Percentiles rank a stretch among this genome's conserved stretches.
Conservation (phyloP, 495 filamentous ascomycete genomes). For the Poronia punctata region DNA sequence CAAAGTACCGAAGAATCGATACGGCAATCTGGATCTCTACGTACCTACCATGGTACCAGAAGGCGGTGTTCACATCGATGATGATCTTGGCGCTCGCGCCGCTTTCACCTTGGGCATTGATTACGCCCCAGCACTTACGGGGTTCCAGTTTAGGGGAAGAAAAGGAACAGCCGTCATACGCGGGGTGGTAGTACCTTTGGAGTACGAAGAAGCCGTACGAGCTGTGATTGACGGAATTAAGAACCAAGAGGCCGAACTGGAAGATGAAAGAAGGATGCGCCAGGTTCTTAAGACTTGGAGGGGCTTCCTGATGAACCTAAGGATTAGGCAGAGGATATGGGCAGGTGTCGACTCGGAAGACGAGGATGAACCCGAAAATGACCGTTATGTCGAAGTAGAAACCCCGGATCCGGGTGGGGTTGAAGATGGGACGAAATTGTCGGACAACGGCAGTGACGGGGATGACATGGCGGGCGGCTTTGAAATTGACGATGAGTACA, state of each 20-base stretch:
- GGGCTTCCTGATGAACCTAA: constrained; percentile 63
- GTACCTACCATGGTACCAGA: constrained; percentile 86
- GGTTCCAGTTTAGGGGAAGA: constrained; percentile 78
- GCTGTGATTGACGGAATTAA: constrained; percentile 59
- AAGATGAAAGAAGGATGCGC: constrained; percentile 47
- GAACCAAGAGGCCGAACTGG: constrained; percentile 51
- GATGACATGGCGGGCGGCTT: constrained; percentile 27
- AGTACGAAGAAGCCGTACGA: constrained; percentile 63
- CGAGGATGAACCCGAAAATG: constrained; percentile 10
- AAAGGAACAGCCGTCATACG: constrained; percentile 71
- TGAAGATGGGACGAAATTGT: constrained; percentile 7
- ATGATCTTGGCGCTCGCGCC: constrained; percentile 61
- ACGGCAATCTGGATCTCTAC: constrained; percentile 85
- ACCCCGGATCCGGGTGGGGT: background rate
- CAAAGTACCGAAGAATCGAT: constrained; percentile 75
- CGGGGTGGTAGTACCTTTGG: constrained; percentile 68
- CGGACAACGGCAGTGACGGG: constrained; percentile 12
- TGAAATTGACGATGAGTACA: constrained; percentile 23
- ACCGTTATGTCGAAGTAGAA: constrained; percentile 10
- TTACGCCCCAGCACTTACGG: constrained; percentile 81
- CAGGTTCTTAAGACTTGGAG: constrained; percentile 68
- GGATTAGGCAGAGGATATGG: constrained; percentile 70
- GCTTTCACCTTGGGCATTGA: constrained; percentile 75
- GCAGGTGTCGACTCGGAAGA: constrained; percentile 40
- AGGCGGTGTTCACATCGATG: constrained; percentile 61